Evolutionary conservation across 805 yeast species (phyloP).

Genomic region (Hanseniaspora singularis): DNA sequence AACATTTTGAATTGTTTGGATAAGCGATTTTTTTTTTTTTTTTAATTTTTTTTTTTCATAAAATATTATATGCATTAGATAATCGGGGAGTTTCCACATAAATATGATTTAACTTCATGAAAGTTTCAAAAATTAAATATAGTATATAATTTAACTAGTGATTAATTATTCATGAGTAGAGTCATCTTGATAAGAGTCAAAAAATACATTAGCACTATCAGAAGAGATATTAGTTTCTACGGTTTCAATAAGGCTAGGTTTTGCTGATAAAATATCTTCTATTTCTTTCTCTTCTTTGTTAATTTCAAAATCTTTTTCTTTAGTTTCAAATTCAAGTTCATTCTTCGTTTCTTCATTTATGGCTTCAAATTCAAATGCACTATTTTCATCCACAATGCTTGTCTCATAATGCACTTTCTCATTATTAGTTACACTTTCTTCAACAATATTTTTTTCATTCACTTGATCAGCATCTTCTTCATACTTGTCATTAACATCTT

Average conservation of each 20-base stretch:
- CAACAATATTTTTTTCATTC: background rate
- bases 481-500: too few species aligned
- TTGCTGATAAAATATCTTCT: background rate
- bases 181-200: background rate
- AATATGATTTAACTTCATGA: too few species aligned
- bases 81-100: too few species aligned
- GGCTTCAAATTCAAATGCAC: conserved; percentile 12
- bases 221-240: background rate
- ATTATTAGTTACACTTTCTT: background rate
- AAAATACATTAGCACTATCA: background rate
- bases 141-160: too few species aligned
- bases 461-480: background rate
- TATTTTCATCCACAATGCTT: background rate
- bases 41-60: too few species aligned
- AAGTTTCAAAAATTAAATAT: too few species aligned
- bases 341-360: background rate
- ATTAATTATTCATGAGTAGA: background rate
- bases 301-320: background rate
- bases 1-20: too few species aligned
- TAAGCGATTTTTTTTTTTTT: too few species aligned
- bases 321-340: background rate
- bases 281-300: background rate
- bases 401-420: background rate
- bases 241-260: too few species aligned
- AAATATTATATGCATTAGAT: too few species aligned